Conservation (phyloP, 768 basidiomycete species). For the Omphalotus guepiniiformis region DNA sequence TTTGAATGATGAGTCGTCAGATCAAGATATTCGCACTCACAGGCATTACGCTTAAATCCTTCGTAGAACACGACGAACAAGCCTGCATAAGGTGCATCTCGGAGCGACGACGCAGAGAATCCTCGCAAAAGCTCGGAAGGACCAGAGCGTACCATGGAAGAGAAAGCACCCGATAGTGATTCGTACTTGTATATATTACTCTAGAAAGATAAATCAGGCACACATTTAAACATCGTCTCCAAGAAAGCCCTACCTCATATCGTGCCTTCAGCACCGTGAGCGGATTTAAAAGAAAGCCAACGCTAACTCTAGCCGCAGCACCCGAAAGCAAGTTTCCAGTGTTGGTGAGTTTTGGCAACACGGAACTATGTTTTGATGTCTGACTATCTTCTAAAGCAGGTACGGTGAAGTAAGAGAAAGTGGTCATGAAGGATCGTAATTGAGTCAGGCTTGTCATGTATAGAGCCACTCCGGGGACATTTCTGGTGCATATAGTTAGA, state of each 20-base stretch:
- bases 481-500: slow-evolving; percentile 41
- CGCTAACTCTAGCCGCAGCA: slow-evolving; percentile 71
- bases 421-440: slow-evolving; percentile 72
- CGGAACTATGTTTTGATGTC: slow-evolving; percentile 35
- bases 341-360: slow-evolving; percentile 65
- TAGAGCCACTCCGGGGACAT: slow-evolving; percentile 88
- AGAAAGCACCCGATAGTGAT: slow-evolving; percentile 54
- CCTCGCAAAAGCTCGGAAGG: slow-evolving; percentile 82
- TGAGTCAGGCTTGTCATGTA: slow-evolving; percentile 88
- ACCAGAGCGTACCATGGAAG: slow-evolving; percentile 62
- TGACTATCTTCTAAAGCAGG: slow-evolving; percentile 17
- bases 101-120: slow-evolving; percentile 80
- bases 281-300: slow-evolving; percentile 86
- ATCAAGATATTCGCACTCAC: slow-evolving; percentile 30
- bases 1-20: slow-evolving; percentile 2
- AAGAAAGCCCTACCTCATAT: slow-evolving; percentile 61
- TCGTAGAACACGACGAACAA: slow-evolving; percentile 88
- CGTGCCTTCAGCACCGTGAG: slow-evolving; percentile 90
- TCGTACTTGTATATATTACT: slow-evolving; percentile 75
- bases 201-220: slow-evolving; percentile 29
- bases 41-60: slow-evolving; percentile 69
- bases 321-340: slow-evolving; percentile 86
- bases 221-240: neutral
- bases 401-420: slow-evolving; percentile 62
- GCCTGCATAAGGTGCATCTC: slow-evolving; percentile 94